Evolutionary conservation across 176 grass and related monocot genomes (phyloP).

Genomic region (Rhynchospora breviuscula): DNA sequence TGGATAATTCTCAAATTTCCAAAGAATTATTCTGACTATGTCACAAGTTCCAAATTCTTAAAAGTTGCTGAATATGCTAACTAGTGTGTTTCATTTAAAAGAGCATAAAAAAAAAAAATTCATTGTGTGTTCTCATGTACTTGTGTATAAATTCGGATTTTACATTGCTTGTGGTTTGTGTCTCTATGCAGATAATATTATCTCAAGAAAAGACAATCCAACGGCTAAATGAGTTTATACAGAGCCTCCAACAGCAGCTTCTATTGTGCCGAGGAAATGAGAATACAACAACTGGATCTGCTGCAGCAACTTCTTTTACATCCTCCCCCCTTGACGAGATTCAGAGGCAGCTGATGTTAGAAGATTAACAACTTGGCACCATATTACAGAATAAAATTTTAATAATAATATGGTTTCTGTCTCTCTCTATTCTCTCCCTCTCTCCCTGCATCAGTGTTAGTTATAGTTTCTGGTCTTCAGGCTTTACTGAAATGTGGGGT

Average conservation of each 20-base stretch:
- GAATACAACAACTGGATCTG: conserved; percentile 38
- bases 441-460: background rate
- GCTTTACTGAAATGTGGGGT: background rate
- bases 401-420: background rate
- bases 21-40: background rate
- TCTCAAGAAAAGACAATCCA: conserved; percentile 91
- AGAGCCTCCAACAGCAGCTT: conserved; percentile 66
- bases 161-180: conserved; percentile 3
- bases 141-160: background rate
- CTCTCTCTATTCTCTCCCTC: background rate
- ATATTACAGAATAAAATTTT: background rate
- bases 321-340: conserved; percentile 39
- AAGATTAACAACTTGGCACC: conserved; percentile 34
- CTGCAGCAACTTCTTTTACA: conserved; percentile 32
- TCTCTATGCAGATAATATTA: conserved; percentile 60
- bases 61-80: background rate
- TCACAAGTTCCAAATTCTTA: background rate
- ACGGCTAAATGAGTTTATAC: conserved; percentile 54
- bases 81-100: background rate
- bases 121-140: background rate
- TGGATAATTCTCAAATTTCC: background rate
- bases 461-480: background rate
- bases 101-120: background rate
- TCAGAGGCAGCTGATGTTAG: conserved; percentile 52
- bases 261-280: conserved; percentile 47